Percentiles rank a stretch among this genome's conserved stretches.
phyloP scores from a whole-genome alignment of 2,329 filamentous ascomycete species.

The Pseudocercospora crystallina region DNA sequence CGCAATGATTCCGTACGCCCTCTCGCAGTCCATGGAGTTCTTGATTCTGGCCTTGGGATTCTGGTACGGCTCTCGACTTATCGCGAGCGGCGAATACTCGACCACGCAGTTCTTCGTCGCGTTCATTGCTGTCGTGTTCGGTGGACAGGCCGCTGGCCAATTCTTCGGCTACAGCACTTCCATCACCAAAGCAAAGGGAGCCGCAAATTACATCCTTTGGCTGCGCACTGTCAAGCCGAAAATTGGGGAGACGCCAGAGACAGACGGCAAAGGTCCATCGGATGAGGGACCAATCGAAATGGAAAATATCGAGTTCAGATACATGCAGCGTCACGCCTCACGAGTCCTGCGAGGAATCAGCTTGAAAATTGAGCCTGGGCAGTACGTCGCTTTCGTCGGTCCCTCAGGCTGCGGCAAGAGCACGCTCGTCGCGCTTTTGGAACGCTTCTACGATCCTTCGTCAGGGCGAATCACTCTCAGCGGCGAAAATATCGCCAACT shows the following conservation, averaged over 20 bases:
- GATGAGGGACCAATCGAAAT: conserved; percentile 26
- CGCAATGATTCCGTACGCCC: conserved; percentile 31
- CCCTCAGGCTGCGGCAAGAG: conserved; percentile 51
- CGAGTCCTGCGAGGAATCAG: conserved; percentile 31
- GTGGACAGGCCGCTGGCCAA: conserved; percentile 65
- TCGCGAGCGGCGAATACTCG: conserved; percentile 36
- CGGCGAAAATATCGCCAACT: conserved; percentile 56
- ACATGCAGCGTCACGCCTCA: conserved; percentile 28
- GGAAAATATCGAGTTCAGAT: conserved; percentile 32
- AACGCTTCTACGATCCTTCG: conserved; percentile 48
- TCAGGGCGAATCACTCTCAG: conserved; percentile 49
- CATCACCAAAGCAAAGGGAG: conserved; percentile 37
- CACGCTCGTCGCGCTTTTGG: conserved; percentile 47
- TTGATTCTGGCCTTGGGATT: conserved; percentile 35
- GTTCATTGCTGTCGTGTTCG: conserved; percentile 64
- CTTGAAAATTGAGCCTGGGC: conserved; percentile 36
- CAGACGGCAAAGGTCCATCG: conserved; percentile 30
- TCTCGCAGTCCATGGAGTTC: conserved; percentile 37
- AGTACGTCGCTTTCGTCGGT: conserved; percentile 49
- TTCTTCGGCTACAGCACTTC: conserved; percentile 60
- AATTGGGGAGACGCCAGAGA: conserved; percentile 39
- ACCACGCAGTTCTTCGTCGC: conserved; percentile 54
- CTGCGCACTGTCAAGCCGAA: conserved; percentile 40
- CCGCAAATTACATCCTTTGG: conserved; percentile 48
- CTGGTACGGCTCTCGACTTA: conserved; percentile 37